A percentile compares a stretch with the other conserved stretches of the same genome.
These are phyloP conservation scores for Calonectria naviculata DNA, from an alignment of 2,329 filamentous ascomycete genomes.

Conservation along the genomic window DNA sequence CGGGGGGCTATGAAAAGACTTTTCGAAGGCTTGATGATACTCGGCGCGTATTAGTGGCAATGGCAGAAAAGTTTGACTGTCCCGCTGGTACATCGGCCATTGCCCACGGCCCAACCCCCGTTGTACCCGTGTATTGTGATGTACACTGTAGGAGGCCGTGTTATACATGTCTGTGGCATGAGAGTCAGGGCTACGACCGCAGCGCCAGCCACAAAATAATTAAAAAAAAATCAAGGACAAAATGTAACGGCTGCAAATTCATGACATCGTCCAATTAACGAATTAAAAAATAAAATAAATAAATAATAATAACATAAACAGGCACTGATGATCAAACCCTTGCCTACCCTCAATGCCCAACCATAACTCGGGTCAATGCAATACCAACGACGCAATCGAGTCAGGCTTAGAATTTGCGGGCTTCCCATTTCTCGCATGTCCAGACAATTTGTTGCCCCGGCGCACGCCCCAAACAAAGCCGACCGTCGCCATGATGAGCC, in stretches of 20 bases:
- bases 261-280: background rate
- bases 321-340: background rate
- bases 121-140: background rate
- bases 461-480: constrained; percentile 16
- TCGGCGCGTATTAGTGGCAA: constrained; percentile 1
- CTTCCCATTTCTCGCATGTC: constrained; percentile 33
- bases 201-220: constrained; percentile 22
- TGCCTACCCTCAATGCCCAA: background rate
- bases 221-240: background rate
- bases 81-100: background rate
- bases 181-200: constrained; percentile 23
- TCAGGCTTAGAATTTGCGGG: constrained; percentile 32
- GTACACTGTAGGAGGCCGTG: background rate
- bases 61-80: background rate
- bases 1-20: background rate
- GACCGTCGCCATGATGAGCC: constrained; percentile 17
- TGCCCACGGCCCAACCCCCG: background rate
- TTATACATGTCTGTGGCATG: constrained; percentile 1
- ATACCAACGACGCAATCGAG: constrained; percentile 2
- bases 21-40: constrained; percentile 1
- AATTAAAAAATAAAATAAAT: constrained; percentile 10
- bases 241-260: constrained; percentile 6
- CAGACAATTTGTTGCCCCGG: constrained; percentile 15
- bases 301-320: background rate
- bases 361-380: background rate